phyloP scores from a whole-genome alignment of 352 stramenopile genomes.

The Phytophthora sansomeana region DNA sequence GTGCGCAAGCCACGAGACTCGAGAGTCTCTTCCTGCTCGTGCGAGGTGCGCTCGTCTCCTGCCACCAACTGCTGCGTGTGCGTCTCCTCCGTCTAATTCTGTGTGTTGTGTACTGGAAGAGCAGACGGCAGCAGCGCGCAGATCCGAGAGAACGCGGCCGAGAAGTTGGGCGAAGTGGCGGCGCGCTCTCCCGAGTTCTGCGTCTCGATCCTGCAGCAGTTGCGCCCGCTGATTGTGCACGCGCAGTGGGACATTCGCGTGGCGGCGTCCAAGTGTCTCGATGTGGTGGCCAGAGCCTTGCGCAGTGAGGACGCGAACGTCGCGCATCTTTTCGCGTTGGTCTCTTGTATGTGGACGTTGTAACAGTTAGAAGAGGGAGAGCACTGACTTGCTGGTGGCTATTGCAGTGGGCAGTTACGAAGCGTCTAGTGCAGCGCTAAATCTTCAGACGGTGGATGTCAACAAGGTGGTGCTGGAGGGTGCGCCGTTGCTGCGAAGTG shows the following conservation, averaged over 20 bases:
- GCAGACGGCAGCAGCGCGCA: constrained; percentile 76
- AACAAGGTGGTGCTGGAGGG: constrained; percentile 62
- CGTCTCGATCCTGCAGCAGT: constrained; percentile 63
- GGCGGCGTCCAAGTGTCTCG: constrained; percentile 69
- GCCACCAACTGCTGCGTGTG: background rate
- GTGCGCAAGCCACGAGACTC: constrained; percentile 65
- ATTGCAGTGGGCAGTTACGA: constrained; percentile 58
- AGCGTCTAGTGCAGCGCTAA: constrained; percentile 47
- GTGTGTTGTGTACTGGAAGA: background rate
- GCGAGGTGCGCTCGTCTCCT: constrained; percentile 41
- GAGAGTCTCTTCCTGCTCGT: constrained; percentile 85
- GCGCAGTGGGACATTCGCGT: constrained; percentile 78
- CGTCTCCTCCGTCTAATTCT: constrained; percentile 16
- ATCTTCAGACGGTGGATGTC: constrained; percentile 68
- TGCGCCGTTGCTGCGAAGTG: constrained; percentile 73
- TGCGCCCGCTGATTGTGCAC: constrained; percentile 60
- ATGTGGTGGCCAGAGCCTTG: constrained; percentile 60
- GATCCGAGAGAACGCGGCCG: constrained; percentile 74
- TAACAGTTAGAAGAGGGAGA: background rate
- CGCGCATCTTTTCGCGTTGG: constrained; percentile 49
- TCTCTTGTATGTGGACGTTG: constrained; percentile 47
- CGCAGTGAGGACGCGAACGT: constrained; percentile 35
- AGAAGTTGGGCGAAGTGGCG: constrained; percentile 74
- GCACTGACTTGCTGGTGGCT: background rate
- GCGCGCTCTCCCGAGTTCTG: constrained; percentile 53